Percentiles rank a stretch among this genome's conserved stretches.
phyloP scores from a whole-genome alignment of 202 grass and related monocot species.

The Musa balbisiana region DNA sequence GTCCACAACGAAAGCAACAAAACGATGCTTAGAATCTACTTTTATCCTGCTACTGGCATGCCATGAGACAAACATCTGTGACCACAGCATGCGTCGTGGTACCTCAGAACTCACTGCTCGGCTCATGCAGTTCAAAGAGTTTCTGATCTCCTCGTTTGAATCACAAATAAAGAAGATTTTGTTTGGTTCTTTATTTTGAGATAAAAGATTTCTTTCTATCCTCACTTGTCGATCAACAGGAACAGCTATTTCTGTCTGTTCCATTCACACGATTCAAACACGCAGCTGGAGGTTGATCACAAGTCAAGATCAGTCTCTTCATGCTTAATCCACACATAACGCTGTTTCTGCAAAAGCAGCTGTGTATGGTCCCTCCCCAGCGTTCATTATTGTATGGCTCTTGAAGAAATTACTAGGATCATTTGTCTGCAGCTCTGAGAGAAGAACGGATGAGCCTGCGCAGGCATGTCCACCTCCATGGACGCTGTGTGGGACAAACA shows the following conservation, averaged over 20 bases:
- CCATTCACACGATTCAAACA: too few relatives aligned
- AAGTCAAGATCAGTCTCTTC: too few relatives aligned
- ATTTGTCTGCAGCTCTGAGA: neutral
- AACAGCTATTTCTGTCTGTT: too few relatives aligned
- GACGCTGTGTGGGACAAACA: neutral
- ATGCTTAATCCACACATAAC: too few relatives aligned
- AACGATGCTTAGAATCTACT: conserved; percentile 2
- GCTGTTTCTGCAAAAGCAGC: too few relatives aligned
- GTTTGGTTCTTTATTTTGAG: neutral
- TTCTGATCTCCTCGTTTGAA: neutral
- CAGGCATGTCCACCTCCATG: neutral
- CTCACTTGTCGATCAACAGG: too few relatives aligned
- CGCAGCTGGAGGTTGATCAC: too few relatives aligned
- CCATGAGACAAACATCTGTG: neutral
- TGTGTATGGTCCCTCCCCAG: neutral
- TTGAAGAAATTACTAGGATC: neutral
- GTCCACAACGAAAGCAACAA: neutral
- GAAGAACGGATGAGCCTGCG: neutral
- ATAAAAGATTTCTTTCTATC: too few relatives aligned
- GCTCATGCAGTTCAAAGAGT: neutral
- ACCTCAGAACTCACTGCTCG: neutral
- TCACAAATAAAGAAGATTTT: neutral
- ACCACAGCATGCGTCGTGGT: neutral
- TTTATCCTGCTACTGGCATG: neutral
- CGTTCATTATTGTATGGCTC: neutral